Base-by-base conservation (phyloP, 352 stramenopile species). In the Phytophthora boehmeriae region DNA sequence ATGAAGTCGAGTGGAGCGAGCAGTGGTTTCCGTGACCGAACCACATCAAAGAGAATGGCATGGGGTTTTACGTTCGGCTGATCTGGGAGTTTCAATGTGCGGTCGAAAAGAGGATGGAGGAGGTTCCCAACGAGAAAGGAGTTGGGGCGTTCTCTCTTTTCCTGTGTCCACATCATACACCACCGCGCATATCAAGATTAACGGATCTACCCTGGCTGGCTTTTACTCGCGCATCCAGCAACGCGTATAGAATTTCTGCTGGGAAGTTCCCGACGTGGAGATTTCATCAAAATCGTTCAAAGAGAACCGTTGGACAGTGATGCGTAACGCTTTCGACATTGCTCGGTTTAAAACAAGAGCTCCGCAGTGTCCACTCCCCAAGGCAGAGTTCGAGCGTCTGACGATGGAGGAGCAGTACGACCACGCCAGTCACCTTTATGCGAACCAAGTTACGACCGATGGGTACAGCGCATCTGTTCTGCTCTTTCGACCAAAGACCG, bases 351-450 rank as follows among this genome's bases (percentile, higher is more conserved):
- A 67, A 54, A 64, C 52, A 4, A 54, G 52, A 38, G 2, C 2
- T 27, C 30, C 50, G 5, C 25, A 60, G 1, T 48, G 39, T 28
- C 20, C 25, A 11, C 16, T 71, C 1, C 13, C 38, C 30, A 63
- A 63, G 17, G 1, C 4, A 14, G 52, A 60, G 19, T 70, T 70
- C 19, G 0, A 11, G 8, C 0, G 36, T 1, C 20, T 70, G 38
- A 20, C 13, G 8, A 17, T 54, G 2, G 49, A 56, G 16, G 22
- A 59, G 5, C 61, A 72, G 42, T 59, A 62, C 9, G 36, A 58
- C 4, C 44, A 61, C 20, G 57, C 63, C 3, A 63, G 57, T 43
- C 52, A 56, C 14, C 46, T 72, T 41, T 64, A 67, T 17, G 52
- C 47, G 0, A 66, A 67, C 38, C 46, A 67, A 41, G 25, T 61